phyloP scores from a whole-genome alignment of 73 alveolate species.

The Stentor roeselii region DNA sequence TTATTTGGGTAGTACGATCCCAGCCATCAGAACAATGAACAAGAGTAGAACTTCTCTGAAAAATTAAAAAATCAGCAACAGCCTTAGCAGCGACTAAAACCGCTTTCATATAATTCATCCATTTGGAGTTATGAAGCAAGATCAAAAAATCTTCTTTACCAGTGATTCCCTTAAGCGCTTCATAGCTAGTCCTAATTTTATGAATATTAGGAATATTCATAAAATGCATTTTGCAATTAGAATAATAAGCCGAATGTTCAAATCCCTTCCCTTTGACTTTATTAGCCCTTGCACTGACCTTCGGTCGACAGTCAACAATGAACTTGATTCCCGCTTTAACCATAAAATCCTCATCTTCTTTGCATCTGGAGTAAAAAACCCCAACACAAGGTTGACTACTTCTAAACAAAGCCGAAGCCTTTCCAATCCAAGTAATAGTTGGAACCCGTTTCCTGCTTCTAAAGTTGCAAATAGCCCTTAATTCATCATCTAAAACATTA shows the following conservation, averaged over 20 bases:
- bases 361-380: constrained; percentile 38
- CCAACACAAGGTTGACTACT: constrained; percentile 45
- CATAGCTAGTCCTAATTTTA: constrained; percentile 85
- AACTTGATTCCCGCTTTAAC: constrained; percentile 28
- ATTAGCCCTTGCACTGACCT: constrained; percentile 87
- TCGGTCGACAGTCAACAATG: constrained; percentile 87
- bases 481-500: constrained; percentile 48
- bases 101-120: constrained; percentile 42
- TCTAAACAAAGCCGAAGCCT: constrained; percentile 59
- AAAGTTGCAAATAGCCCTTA: constrained; percentile 54
- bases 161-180: constrained; percentile 30
- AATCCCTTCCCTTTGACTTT: constrained; percentile 91
- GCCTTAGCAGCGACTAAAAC: constrained; percentile 44
- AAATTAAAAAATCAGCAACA: constrained; percentile 32
- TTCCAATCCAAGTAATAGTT: constrained; percentile 68
- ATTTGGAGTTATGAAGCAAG: constrained; percentile 34
- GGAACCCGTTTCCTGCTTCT: constrained; percentile 85
- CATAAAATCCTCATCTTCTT: constrained; percentile 55
- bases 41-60: constrained; percentile 54
- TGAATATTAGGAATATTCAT: constrained; percentile 94
- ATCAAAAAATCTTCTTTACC: constrained; percentile 33
- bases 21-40: constrained; percentile 99
- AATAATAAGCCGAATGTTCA: constrained; percentile 78
- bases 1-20: constrained; percentile 97
- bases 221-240: constrained; percentile 75